These are phyloP conservation scores for Paramecium octaurelia DNA, from an alignment of 73 alveolate genomes.

Conservation along the genomic window DNA sequence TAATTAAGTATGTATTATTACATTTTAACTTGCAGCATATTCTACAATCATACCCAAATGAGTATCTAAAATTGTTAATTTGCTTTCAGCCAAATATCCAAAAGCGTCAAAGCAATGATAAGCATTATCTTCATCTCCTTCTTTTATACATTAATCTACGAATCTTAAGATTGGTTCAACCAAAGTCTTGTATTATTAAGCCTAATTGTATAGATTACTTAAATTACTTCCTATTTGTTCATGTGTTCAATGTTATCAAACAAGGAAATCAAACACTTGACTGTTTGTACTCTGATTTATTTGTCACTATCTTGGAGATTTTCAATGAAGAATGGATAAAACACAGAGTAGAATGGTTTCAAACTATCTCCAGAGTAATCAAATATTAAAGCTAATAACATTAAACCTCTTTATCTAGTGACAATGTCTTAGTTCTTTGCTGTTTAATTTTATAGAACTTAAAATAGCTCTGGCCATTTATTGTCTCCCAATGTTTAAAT, in stretches of 20 bases:
- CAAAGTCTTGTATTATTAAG: not conserved
- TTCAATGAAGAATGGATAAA: conserved; percentile 20
- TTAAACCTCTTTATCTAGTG: conserved; percentile 35
- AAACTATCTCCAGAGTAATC: conserved; percentile 50
- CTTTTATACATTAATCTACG: conserved; percentile 49
- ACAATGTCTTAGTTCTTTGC: conserved; percentile 4
- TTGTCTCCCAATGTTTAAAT: not conserved
- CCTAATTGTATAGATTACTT: not conserved
- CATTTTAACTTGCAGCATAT: conserved; percentile 53
- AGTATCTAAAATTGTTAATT: conserved; percentile 31
- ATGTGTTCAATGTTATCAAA: conserved; percentile 32
- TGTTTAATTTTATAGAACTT: conserved; percentile 2
- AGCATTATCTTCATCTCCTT: conserved; percentile 50
- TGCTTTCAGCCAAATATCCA: conserved; percentile 34
- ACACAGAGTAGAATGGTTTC: conserved; percentile 31
- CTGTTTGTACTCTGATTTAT: conserved; percentile 25
- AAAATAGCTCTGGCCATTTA: conserved; percentile 40
- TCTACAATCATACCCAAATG: conserved; percentile 47
- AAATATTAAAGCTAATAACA: conserved; percentile 13
- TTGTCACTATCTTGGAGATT: conserved; percentile 23
- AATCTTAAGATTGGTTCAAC: conserved; percentile 39
- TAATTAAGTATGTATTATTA: not conserved
- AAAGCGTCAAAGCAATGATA: conserved; percentile 54
- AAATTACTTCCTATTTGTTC: not conserved
- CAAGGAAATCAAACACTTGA: conserved; percentile 24